Conservation (phyloP, 805 yeast species). For the Lachancea meyersii region DNA sequence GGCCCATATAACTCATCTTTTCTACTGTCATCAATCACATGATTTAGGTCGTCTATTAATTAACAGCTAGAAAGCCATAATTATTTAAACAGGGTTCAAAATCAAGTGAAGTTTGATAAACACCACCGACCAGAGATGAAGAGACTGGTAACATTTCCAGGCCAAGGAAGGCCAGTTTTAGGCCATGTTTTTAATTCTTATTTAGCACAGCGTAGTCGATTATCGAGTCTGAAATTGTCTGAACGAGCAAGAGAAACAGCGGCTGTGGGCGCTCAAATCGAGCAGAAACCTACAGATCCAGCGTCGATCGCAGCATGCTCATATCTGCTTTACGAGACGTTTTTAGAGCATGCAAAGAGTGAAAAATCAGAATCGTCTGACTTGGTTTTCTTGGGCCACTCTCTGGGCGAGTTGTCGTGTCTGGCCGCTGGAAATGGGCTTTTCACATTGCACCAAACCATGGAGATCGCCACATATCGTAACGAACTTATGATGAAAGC, state of each 20-base stretch:
- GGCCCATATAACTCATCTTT: not conserved
- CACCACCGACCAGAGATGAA: no score
- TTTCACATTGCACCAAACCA: constrained; percentile 24
- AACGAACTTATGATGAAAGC: constrained; percentile 31
- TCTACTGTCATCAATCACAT: not conserved
- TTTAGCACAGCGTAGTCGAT: constrained; percentile 18
- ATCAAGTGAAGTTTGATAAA: no score
- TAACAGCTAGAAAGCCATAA: not conserved
- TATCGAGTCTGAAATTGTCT: not conserved
- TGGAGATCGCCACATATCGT: constrained; percentile 30
- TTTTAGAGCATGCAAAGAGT: not conserved
- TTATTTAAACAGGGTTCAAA: no score
- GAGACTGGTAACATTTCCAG: constrained; percentile 31
- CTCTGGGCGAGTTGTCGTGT: constrained; percentile 33
- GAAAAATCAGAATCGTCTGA: constrained; percentile 1
- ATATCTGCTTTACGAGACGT: constrained; percentile 18
- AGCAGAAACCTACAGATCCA: constrained; percentile 26
- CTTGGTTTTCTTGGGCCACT: constrained; percentile 28
- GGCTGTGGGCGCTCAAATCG: constrained; percentile 18
- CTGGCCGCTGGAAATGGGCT: constrained; percentile 24
- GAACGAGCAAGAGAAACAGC: constrained; percentile 12
- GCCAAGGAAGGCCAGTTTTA: constrained; percentile 32
- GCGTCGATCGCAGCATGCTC: constrained; percentile 32
- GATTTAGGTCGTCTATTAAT: not conserved
- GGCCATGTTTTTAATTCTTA: constrained; percentile 22